Base-by-base conservation (phyloP, 1,284 basidiomycete genomes). In the Ganoderma boninense region DNA sequence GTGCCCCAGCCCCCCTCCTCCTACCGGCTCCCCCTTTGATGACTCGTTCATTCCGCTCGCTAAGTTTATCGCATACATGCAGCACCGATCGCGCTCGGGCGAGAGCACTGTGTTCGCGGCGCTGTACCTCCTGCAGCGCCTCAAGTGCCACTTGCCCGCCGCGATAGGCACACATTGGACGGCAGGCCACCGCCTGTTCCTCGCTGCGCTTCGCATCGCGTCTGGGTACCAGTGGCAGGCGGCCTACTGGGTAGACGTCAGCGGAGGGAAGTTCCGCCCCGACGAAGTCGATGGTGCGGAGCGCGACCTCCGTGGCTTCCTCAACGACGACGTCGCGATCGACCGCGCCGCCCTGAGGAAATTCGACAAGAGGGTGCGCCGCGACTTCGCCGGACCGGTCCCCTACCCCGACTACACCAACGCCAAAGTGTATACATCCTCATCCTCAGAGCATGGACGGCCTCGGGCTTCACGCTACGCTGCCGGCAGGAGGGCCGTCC, bases 231-330 rank as follows among this genome's bases (percentile, higher is more conserved):
- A 4, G 73, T 96, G 95, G 82, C 96, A 94, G 18, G 97, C 97
- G 89, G 96, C 97, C 82, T 96, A 94, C 0, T 98, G 96, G 96
- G 90, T 91, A n/a, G 94, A 97, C 61, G 96, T 98, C 54, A 96
- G 94, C 0, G 95, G 97, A 79, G 92, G 91, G 65, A 93, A 97
- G 91, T 97, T 97, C 77, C 90, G 90, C 1, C 82, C 97, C 2
- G 88, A 93, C 49, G 96, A 97, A 86, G 92, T 97, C 77, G 97
- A 97, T 80, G 95, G 97, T 85, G 97, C 97, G 95, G 95, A 97
- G 82, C 83, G 95, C 8, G 95, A 97, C 80, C 96, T 97, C 92
- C 97, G 95, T 78, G 90, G 88, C 29, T 97, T 97, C 79, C 84
- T 97, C 43, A 14, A 14, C 95, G 96, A 78, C 97, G 95, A 95